Conservation (phyloP, 352 stramenopile genomes). For the Phytopythium mirpurense region DNA sequence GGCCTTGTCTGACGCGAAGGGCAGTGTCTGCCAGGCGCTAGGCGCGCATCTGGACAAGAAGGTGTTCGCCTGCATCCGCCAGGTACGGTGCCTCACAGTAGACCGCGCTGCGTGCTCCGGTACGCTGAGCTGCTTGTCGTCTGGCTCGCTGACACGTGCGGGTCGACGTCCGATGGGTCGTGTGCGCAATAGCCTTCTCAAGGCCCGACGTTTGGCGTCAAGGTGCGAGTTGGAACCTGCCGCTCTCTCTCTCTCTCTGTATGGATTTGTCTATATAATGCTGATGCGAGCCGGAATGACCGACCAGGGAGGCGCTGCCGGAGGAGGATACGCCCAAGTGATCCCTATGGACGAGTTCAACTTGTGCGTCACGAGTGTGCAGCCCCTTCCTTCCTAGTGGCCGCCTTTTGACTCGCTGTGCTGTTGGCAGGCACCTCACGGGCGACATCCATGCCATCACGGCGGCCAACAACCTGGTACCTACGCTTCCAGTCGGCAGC, state of each 20-base stretch:
- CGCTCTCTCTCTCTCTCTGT: no score
- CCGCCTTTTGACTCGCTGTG: slow-evolving; percentile 19
- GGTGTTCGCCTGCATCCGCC: slow-evolving; percentile 96
- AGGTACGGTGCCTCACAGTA: slow-evolving; percentile 57
- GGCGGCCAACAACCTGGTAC: slow-evolving; percentile 95
- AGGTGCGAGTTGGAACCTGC: no score
- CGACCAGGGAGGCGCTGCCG: slow-evolving; percentile 50
- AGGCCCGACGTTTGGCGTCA: slow-evolving; percentile 98
- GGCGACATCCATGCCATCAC: slow-evolving; percentile 99
- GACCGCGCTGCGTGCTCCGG: no score
- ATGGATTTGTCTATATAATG: no score
- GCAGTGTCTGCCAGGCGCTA: slow-evolving; percentile 93
- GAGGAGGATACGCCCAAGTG: slow-evolving; percentile 92
- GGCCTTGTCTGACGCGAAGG: slow-evolving; percentile 22
- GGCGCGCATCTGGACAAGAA: slow-evolving; percentile 91
- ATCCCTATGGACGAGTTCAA: slow-evolving; percentile 98
- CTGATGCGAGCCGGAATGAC: background rate
- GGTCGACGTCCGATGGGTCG: no score
- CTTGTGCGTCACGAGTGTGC: slow-evolving; percentile 82
- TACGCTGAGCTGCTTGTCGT: no score
- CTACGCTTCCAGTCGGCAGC: no score
- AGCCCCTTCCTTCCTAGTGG: no score
- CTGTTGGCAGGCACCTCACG: slow-evolving; percentile 87
- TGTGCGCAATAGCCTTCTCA: slow-evolving; percentile 96
- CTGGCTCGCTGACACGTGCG: no score